Evolutionary conservation across 2,329 filamentous ascomycete genomes (phyloP).

Genomic region (Tolypocladium capitatum): DNA sequence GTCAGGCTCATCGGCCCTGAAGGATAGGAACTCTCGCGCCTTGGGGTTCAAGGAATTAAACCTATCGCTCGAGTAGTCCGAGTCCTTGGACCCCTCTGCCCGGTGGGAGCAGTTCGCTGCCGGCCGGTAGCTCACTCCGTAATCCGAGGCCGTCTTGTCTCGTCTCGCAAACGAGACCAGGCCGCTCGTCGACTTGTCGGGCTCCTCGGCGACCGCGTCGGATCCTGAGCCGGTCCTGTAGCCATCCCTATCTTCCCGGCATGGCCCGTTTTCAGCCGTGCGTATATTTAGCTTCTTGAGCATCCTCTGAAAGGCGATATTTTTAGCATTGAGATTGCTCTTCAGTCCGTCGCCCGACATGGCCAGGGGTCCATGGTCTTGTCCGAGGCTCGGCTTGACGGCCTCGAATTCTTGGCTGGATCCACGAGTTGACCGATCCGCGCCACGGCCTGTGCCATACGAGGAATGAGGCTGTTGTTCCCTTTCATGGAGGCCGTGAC

Average conservation of each 20-base stretch:
- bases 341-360: background rate
- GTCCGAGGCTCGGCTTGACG: background rate
- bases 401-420: background rate
- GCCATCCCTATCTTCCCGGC: background rate
- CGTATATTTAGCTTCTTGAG: slow-evolving; percentile 13
- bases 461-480: background rate
- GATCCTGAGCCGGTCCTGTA: background rate
- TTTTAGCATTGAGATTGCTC: slow-evolving; percentile 3
- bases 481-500: background rate
- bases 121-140: slow-evolving; percentile 1
- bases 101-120: background rate
- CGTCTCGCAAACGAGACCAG: background rate
- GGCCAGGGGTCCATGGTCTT: background rate
- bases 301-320: slow-evolving; percentile 14
- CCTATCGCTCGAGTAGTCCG: background rate
- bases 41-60: slow-evolving; percentile 7
- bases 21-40: slow-evolving; percentile 7
- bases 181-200: background rate
- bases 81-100: background rate
- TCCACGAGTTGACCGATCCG: background rate
- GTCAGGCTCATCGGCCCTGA: background rate
- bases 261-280: background rate
- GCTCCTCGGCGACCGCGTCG: background rate
- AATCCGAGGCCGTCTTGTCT: slow-evolving; percentile 6
- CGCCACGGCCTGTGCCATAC: background rate